phyloP scores from a whole-genome alignment of 495 filamentous ascomycete genomes.

The Thozetella sp. region DNA sequence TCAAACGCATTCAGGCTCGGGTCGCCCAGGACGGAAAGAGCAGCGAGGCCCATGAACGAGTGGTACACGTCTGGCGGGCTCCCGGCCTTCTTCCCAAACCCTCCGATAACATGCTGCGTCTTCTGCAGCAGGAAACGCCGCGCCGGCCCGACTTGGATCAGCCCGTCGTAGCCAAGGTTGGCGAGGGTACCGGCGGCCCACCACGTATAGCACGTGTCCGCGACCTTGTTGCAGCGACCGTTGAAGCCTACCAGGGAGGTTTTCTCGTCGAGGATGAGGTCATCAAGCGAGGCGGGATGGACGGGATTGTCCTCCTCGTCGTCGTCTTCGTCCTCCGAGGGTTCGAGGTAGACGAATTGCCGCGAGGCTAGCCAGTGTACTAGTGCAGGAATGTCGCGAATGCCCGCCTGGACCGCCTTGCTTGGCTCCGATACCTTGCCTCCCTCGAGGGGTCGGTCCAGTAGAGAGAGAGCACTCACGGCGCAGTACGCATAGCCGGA shows the following conservation, averaged over 20 bases:
- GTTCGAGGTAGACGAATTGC: conserved; percentile 57
- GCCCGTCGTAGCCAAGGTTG: conserved; percentile 62
- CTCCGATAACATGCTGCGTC: conserved; percentile 89
- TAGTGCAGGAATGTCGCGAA: conserved; percentile 31
- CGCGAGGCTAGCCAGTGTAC: conserved; percentile 59
- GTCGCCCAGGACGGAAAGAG: conserved; percentile 68
- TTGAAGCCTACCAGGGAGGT: conserved; percentile 68
- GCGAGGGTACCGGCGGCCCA: conserved; percentile 79
- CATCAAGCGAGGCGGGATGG: conserved; percentile 33
- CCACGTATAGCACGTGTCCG: conserved; percentile 94
- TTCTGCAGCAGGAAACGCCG: conserved; percentile 81
- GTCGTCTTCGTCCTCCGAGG: conserved; percentile 50
- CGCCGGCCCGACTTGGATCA: conserved; percentile 62
- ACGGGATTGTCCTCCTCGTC: conserved; percentile 34
- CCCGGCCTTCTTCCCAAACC: conserved; percentile 83
- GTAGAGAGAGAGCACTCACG: conserved; percentile 71
- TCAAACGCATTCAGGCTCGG: conserved; percentile 64
- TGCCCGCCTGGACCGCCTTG: conserved; percentile 28
- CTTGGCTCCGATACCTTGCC: conserved; percentile 27
- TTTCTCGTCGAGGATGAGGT: conserved; percentile 30
- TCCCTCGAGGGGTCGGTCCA: conserved; percentile 51
- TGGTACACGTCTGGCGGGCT: conserved; percentile 90
- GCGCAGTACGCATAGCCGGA: conserved; percentile 90
- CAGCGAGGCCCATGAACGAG: conserved; percentile 83
- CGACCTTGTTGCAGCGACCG: conserved; percentile 83